Evolutionary conservation across 768 basidiomycete genomes (phyloP).

Genomic region (Terana coerulea): DNA sequence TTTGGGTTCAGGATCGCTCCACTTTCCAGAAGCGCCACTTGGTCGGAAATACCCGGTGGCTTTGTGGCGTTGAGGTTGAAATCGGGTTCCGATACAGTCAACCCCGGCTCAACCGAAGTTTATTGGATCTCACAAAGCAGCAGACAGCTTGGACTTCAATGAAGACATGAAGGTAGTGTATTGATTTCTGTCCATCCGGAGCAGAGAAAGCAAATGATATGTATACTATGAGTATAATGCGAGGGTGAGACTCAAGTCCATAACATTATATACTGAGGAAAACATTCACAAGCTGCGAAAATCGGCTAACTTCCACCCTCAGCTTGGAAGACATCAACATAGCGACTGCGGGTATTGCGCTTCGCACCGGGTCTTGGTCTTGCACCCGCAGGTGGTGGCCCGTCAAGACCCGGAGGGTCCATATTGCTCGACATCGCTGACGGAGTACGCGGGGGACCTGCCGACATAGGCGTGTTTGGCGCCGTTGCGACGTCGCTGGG

Average conservation of each 20-base stretch:
- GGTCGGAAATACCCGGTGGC: too few relatives aligned
- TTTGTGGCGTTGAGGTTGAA: too few relatives aligned
- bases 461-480: slow-evolving; percentile 28
- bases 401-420: slow-evolving; percentile 11
- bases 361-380: slow-evolving; percentile 64
- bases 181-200: too few relatives aligned
- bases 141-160: too few relatives aligned
- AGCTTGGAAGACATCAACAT: slow-evolving; percentile 87
- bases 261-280: slow-evolving; percentile 4
- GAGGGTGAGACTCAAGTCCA: background rate
- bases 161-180: too few relatives aligned
- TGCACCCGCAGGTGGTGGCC: slow-evolving; percentile 36
- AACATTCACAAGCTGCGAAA: background rate
- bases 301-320: slow-evolving; percentile 6
- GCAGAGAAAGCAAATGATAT: too few relatives aligned
- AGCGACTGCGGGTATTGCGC: slow-evolving; percentile 75
- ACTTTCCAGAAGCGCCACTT: too few relatives aligned
- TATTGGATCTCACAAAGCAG: too few relatives aligned
- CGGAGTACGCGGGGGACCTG: slow-evolving; percentile 16
- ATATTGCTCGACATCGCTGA: slow-evolving; percentile 15
- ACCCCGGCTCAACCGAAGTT: too few relatives aligned
- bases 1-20: too few relatives aligned
- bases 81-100: too few relatives aligned
- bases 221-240: too few relatives aligned
- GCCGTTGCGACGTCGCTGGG: slow-evolving; percentile 39